These are phyloP conservation scores for Exophiala sp. DNA, from an alignment of 2,329 filamentous ascomycete genomes.

Conservation along the genomic window DNA sequence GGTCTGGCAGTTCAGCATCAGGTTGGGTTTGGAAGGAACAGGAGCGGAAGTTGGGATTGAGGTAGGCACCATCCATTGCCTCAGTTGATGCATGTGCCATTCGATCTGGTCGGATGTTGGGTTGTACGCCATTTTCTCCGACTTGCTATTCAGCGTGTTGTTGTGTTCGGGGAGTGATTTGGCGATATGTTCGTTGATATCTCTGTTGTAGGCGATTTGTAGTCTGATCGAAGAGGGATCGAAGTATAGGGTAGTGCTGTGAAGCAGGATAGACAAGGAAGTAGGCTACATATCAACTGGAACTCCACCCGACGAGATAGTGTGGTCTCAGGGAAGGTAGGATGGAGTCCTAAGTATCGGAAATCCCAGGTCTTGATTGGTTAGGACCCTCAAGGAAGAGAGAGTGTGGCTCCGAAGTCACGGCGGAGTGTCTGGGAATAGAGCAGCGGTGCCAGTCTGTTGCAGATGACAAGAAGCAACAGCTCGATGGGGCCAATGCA, in stretches of 20 bases:
- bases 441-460: neutral
- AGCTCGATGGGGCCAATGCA: too few species aligned
- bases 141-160: neutral
- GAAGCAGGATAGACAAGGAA: conserved; percentile 1
- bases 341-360: too few species aligned
- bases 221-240: neutral
- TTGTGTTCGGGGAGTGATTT: neutral
- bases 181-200: neutral
- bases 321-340: neutral
- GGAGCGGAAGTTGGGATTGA: conserved; percentile 18
- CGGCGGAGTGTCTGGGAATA: too few species aligned
- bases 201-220: neutral
- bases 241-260: conserved; percentile 3
- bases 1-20: neutral
- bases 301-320: too few species aligned
- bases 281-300: conserved; percentile 11
- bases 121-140: conserved; percentile 19
- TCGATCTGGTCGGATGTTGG: conserved; percentile 24
- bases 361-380: too few species aligned
- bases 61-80: conserved; percentile 27
- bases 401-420: too few species aligned
- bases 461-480: neutral
- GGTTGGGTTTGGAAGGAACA: conserved; percentile 10
- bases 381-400: too few species aligned
- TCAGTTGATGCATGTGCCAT: conserved; percentile 26